phyloP scores from a whole-genome alignment of 139 green algal species.

The Closterium sp. region DNA sequence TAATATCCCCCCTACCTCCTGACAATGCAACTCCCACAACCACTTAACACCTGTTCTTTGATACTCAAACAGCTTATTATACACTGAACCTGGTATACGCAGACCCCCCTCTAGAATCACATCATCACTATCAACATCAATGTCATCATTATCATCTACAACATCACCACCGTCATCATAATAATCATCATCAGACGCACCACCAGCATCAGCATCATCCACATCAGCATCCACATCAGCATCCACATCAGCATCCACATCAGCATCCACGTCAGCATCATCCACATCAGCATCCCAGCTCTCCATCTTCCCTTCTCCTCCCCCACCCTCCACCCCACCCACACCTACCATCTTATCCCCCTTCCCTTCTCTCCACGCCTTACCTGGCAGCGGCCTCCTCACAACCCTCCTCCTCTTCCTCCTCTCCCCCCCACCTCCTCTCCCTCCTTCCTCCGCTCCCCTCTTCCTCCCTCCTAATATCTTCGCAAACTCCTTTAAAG shows the following conservation, averaged over 20 bases:
- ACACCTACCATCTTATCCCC: not conserved
- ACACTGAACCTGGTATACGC: constrained; percentile 57
- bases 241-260: not conserved
- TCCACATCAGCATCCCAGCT: not conserved
- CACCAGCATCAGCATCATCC: not conserved
- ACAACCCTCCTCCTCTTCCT: constrained; percentile 24
- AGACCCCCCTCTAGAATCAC: constrained; percentile 49
- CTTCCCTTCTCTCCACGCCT: not conserved
- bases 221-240: not conserved
- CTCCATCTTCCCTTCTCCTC: not conserved
- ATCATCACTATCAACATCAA: constrained; percentile 20
- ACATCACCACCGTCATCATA: not conserved
- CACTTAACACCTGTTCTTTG: constrained; percentile 92
- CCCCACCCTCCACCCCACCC: not conserved
- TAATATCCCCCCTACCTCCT: constrained; percentile 83
- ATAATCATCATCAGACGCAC: not conserved
- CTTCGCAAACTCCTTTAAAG: not conserved
- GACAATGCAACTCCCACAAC: constrained; percentile 96
- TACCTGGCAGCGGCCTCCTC: not conserved
- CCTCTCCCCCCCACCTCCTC: not conserved
- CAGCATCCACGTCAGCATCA: not conserved
- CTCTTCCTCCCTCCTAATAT: constrained; percentile 1
- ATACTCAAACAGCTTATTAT: constrained; percentile 83
- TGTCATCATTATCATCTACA: not conserved
- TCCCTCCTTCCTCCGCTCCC: not conserved